These are phyloP conservation scores for Globisporangium nodosum DNA, from an alignment of 352 stramenopile species.

Conservation along the genomic window DNA sequence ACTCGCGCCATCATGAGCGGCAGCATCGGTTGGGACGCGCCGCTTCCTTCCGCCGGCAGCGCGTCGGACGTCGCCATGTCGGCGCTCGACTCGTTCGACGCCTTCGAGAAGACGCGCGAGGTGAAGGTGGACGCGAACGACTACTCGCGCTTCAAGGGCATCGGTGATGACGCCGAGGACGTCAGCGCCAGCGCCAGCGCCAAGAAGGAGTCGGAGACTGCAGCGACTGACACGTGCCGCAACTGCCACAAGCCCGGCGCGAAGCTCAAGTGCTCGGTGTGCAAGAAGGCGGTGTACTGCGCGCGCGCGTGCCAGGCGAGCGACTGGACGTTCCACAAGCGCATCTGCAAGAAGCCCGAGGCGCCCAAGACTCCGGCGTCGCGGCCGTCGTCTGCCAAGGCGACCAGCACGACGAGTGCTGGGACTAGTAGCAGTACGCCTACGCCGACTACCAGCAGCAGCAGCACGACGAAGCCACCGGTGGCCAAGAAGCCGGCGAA, in stretches of 20 bases:
- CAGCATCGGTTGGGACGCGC: constrained; percentile 49
- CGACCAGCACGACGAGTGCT: not conserved
- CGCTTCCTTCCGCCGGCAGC: constrained; percentile 13
- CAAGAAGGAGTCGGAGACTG: constrained; percentile 5
- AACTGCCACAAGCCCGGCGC: constrained; percentile 74
- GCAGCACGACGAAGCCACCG: not conserved
- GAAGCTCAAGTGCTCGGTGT: constrained; percentile 85
- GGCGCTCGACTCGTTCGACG: constrained; percentile 14
- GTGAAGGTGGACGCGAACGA: constrained; percentile 78
- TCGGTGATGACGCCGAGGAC: constrained; percentile 42
- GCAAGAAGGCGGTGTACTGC: constrained; percentile 84
- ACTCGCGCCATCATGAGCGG: not conserved
- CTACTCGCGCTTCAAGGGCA: constrained; percentile 84
- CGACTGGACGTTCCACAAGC: constrained; percentile 86
- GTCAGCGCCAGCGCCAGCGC: constrained; percentile 19
- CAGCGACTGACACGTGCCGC: constrained; percentile 38
- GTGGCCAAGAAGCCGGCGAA: constrained; percentile 5
- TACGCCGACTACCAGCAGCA: not conserved
- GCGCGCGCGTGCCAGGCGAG: constrained; percentile 71
- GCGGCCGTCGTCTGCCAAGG: constrained; percentile 10
- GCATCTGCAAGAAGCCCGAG: constrained; percentile 83
- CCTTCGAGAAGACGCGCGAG: constrained; percentile 58
- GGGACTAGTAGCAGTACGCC: constrained; percentile 1
- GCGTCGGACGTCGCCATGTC: constrained; percentile 1
- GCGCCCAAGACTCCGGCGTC: constrained; percentile 43